Base-by-base conservation (phyloP, 192 early-diverging fungal genomes). In the Backusella westeae region DNA sequence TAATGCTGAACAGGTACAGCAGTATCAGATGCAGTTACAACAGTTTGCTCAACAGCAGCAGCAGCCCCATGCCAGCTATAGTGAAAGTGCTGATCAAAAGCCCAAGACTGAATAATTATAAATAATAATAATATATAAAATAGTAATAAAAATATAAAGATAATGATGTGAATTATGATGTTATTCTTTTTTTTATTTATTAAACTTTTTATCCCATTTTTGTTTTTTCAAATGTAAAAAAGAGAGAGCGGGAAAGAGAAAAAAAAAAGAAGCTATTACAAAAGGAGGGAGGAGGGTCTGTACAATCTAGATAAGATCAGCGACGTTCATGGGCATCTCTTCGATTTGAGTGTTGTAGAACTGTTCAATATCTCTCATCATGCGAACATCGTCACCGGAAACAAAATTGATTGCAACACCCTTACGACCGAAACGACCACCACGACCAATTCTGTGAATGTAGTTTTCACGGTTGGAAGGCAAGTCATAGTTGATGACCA, bases 381-480 rank as follows among this genome's bases (percentile, higher is more conserved):
- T 93, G 72, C 88, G 87, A 71, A 94, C 91, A 85, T 99, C 98
- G n/a, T 99, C 96, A 82, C 90, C 91, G 69, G 95, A 92, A 77
- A 99, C 96, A 89, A 99, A 99, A 91, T 99, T 99, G 90, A 99
- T 97, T 75, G 97, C 96, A 80, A 99, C 97, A 91, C 98, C 98
- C 91, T 98, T 99, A 85, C 98, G 94, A 85, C 98, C 98, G 91
- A 98, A 99, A 92, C 98, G 97, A 90, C 98, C 97, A 92, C 94
- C 94, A 90, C 98, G 94, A 92, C 98, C 98, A 85, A 99, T 99
- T 85, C 96, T 92, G 87, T 99, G 98, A 78, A 99, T 97, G 91
- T 99, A 99, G 94, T 98, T 98, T 88, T 98, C 98, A 78, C 90
- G 90, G 89, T 96, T 97, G 84, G 92, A 86, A 76, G 98, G 97